Base-by-base conservation (phyloP, 352 stramenopile species). In the Elongisporangium prolatum region DNA sequence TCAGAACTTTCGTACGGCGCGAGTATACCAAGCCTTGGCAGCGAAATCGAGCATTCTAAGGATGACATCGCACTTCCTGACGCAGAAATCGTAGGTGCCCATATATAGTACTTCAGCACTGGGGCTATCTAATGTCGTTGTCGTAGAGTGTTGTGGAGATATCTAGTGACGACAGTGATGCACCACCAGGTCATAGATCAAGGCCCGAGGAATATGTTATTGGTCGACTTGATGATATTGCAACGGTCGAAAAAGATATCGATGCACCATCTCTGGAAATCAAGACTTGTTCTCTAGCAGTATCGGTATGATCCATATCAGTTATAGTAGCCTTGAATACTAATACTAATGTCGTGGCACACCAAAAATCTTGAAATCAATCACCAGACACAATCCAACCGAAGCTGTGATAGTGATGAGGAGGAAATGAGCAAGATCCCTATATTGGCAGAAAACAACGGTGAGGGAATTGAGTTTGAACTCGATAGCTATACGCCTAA, bases 1-100 rank as follows among this genome's bases (percentile, higher is more conserved):
- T 83, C 76, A 0, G 70, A 83, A 14, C 59, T 86, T 37, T 87
- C 76, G 1, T 79, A 83, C 38, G 53, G 61, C 34, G 63, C 63
- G 3, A 80, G 64, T 40, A 69, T 89, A 50, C 69, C 68, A 0
- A 87, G 68, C 49, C 67, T 87, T 14, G 60, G 48, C 17, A 75
- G 57, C 20, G 72, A 76, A 16, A 70, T 22, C 22, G 52, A 21
- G 7, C 37, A 18, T 21, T 34, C 18, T 8, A 18, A 18, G 20
- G 47, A 50, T 21, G 47, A 50, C 9, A 50, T 6, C 3, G 6
- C 7, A 7, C 20, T 21, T 21, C 7, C 24, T 54, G 44, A 54
- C 40, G 64, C 8, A 51, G 20, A n/a, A n/a, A 21, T 44, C 0
- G 28, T 58, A 21, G 59, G 20, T 50, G 17, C 9, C 17, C 47